These are phyloP conservation scores for Pyrenochaeta sp. DNA, from an alignment of 2,329 filamentous ascomycete genomes.

Conservation along the genomic window DNA sequence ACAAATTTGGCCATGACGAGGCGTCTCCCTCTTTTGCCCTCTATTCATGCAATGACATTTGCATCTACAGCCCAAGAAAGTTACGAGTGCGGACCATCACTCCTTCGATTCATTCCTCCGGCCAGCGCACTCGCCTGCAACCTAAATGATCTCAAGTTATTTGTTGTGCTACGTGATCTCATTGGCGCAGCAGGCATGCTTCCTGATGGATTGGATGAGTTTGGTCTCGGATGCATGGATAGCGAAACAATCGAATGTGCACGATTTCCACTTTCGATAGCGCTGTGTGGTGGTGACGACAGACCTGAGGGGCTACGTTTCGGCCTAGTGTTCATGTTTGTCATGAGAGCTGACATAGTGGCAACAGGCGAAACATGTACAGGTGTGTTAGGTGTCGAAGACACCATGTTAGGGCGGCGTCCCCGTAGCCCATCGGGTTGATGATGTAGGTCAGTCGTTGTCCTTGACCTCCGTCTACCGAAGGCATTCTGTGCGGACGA, in stretches of 20 bases:
- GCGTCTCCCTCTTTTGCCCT: too few relatives aligned
- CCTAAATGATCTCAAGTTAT: slow-evolving; percentile 26
- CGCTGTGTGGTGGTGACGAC: slow-evolving; percentile 19
- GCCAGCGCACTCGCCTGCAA: slow-evolving; percentile 31
- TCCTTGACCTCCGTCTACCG: slow-evolving; percentile 1
- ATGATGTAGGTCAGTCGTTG: not conserved
- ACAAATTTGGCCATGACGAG: too few relatives aligned
- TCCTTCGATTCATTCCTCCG: slow-evolving; percentile 23
- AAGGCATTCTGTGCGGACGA: not conserved
- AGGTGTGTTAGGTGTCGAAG: slow-evolving; percentile 7
- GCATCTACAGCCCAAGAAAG: too few relatives aligned
- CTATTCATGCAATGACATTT: too few relatives aligned
- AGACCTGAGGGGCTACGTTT: slow-evolving; percentile 3
- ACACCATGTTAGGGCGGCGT: slow-evolving; percentile 8
- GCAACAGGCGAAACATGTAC: slow-evolving; percentile 18
- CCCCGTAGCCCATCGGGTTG: not conserved
- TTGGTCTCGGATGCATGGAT: not conserved
- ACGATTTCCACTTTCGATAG: slow-evolving; percentile 8
- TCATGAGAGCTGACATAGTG: slow-evolving; percentile 26
- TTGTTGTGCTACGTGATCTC: slow-evolving; percentile 15
- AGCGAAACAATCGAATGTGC: slow-evolving; percentile 19
- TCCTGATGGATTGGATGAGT: not conserved
- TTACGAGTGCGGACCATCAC: too few relatives aligned
- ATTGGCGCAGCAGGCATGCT: not conserved
- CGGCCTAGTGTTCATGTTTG: slow-evolving; percentile 23